Conservation (phyloP, 176 grass and related monocot genomes). For the Oryza rufipogon region DNA sequence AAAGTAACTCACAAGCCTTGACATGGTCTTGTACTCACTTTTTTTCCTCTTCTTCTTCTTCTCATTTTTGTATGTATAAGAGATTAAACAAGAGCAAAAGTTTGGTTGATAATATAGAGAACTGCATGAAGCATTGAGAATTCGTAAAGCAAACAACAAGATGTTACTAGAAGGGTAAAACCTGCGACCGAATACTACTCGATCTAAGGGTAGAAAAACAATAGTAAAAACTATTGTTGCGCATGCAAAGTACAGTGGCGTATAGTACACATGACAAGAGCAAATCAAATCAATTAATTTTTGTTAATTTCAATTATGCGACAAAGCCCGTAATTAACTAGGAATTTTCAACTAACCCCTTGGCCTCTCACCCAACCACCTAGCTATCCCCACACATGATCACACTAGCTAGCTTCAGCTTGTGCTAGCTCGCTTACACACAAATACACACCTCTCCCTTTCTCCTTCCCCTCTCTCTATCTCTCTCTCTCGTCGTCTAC, state of each 20-base stretch:
- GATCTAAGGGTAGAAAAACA: background rate
- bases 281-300: slow-evolving; percentile 16
- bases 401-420: slow-evolving; percentile 27
- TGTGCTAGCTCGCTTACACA: slow-evolving; percentile 21
- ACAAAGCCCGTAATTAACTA: slow-evolving; percentile 17
- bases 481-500: background rate
- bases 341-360: slow-evolving; percentile 8
- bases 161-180: slow-evolving; percentile 23
- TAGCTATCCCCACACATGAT: slow-evolving; percentile 34
- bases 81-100: background rate
- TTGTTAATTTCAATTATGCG: slow-evolving; percentile 12
- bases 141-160: background rate
- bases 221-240: background rate
- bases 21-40: background rate
- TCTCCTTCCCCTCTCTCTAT: background rate
- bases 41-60: background rate
- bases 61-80: background rate
- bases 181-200: background rate
- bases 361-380: slow-evolving; percentile 49
- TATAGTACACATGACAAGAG: background rate
- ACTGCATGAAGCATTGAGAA: background rate
- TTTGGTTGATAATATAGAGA: background rate
- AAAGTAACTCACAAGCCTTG: background rate
- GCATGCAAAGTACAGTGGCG: background rate
- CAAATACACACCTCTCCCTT: slow-evolving; percentile 26